These are phyloP conservation scores for Boletus pseudo-olivaceus DNA, from an alignment of 768 basidiomycete genomes.

Conservation along the genomic window DNA sequence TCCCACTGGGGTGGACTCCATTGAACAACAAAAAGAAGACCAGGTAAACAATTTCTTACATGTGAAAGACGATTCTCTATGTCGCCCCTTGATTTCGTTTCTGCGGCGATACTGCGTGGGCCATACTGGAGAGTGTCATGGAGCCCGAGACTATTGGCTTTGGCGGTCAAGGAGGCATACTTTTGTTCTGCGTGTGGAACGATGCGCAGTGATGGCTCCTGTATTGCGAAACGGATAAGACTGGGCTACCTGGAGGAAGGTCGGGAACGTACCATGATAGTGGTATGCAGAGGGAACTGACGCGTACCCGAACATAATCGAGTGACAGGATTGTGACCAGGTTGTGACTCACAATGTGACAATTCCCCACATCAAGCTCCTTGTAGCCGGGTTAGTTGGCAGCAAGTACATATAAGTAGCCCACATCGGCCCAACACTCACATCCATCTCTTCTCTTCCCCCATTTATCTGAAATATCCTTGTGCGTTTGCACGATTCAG, in stretches of 20 bases:
- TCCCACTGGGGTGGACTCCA: constrained; percentile 67
- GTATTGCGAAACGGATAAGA: background rate
- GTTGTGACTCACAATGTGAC: constrained; percentile 18
- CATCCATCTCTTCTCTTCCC: background rate
- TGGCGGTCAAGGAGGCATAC: constrained; percentile 63
- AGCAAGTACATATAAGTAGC: constrained; percentile 9
- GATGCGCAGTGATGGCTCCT: constrained; percentile 57
- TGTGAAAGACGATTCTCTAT: constrained; percentile 73
- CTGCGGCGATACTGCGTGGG: constrained; percentile 72
- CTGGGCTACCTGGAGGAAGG: background rate
- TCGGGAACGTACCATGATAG: constrained; percentile 20
- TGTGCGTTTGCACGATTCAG: background rate
- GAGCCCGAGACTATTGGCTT: constrained; percentile 71
- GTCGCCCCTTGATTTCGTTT: constrained; percentile 57
- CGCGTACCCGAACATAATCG: constrained; percentile 18
- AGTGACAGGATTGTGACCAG: constrained; percentile 27
- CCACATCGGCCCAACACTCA: background rate
- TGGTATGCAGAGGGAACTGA: background rate
- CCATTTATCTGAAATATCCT: background rate
- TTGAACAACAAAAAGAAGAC: background rate
- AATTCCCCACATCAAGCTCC: constrained; percentile 14
- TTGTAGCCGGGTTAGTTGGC: background rate
- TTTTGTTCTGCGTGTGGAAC: constrained; percentile 55
- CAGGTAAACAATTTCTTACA: constrained; percentile 41
- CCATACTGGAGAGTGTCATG: constrained; percentile 90